Evolutionary conservation across 2,329 filamentous ascomycete genomes (phyloP).

Genomic region (Fusarium nelsonii): DNA sequence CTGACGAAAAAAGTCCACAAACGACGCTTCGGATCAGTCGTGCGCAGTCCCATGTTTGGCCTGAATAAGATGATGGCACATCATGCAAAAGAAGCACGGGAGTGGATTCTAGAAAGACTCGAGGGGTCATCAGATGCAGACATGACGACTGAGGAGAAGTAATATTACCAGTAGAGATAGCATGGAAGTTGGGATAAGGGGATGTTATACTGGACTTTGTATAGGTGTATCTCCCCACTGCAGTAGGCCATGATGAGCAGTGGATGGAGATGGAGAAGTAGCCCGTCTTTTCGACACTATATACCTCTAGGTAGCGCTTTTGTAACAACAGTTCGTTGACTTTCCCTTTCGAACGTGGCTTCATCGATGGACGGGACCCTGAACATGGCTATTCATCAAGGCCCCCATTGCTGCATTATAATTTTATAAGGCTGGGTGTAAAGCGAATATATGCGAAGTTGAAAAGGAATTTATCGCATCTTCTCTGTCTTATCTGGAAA

Average conservation of each 20-base stretch:
- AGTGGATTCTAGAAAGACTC: slow-evolving; percentile 63
- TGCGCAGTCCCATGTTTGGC: slow-evolving; percentile 62
- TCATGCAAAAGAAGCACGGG: slow-evolving; percentile 64
- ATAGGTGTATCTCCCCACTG: neutral
- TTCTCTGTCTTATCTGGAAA: too few relatives aligned
- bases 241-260: slow-evolving; percentile 6
- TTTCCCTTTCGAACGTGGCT: neutral
- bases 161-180: slow-evolving; percentile 20
- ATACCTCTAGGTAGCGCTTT: slow-evolving; percentile 9
- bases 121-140: slow-evolving; percentile 54
- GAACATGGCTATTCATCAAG: neutral
- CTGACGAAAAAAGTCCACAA: slow-evolving; percentile 70
- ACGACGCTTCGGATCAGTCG: slow-evolving; percentile 70
- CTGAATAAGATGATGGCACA: slow-evolving; percentile 69
- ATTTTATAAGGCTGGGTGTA: too few relatives aligned
- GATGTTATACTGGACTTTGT: neutral
- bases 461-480: neutral
- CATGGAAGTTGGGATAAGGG: neutral
- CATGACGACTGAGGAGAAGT: slow-evolving; percentile 64
- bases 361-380: neutral
- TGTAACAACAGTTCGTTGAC: neutral
- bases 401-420: neutral
- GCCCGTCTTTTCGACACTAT: slow-evolving; percentile 11
- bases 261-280: neutral
- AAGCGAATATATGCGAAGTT: too few relatives aligned